Percentiles rank a stretch among this genome's conserved stretches.
Evolutionary conservation across 495 filamentous ascomycete genomes (phyloP).

Genomic region (Zalerion maritima): DNA sequence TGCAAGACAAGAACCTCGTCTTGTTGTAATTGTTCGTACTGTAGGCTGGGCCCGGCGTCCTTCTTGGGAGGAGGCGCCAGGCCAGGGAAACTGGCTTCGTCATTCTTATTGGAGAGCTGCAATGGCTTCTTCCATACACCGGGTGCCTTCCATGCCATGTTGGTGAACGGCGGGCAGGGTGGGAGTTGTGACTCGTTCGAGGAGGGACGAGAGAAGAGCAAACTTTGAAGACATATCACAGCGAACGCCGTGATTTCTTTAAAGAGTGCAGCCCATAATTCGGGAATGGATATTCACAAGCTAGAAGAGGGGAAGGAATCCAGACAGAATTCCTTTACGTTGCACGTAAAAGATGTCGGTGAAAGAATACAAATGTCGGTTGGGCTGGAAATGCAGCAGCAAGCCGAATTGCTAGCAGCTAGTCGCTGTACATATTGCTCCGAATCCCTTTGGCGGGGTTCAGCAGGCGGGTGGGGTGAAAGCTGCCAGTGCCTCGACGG

Average conservation of each 20-base stretch:
- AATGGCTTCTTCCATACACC: slow-evolving; percentile 23
- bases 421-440: no score
- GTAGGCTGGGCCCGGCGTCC: slow-evolving; percentile 28
- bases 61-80: slow-evolving; percentile 19
- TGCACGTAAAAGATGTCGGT: slow-evolving; percentile 6
- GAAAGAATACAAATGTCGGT: no score
- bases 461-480: no score
- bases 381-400: no score
- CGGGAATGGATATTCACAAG: no score
- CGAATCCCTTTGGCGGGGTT: no score
- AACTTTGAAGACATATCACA: slow-evolving; percentile 15
- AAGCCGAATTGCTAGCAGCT: no score
- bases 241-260: slow-evolving; percentile 16
- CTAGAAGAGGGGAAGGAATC: no score
- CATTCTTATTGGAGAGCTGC: slow-evolving; percentile 21
- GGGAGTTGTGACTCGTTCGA: not conserved
- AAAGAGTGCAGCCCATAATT: slow-evolving; percentile 16
- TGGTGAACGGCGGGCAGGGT: slow-evolving; percentile 4
- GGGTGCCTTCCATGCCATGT: slow-evolving; percentile 31
- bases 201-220: slow-evolving; percentile 9
- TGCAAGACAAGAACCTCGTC: slow-evolving; percentile 77
- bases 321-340: slow-evolving; percentile 5
- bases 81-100: slow-evolving; percentile 25
- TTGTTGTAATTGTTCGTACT: slow-evolving; percentile 73
- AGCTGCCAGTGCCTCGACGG: no score